phyloP scores from a whole-genome alignment of 2,329 filamentous ascomycete species.

The Colletotrichum tabaci region DNA sequence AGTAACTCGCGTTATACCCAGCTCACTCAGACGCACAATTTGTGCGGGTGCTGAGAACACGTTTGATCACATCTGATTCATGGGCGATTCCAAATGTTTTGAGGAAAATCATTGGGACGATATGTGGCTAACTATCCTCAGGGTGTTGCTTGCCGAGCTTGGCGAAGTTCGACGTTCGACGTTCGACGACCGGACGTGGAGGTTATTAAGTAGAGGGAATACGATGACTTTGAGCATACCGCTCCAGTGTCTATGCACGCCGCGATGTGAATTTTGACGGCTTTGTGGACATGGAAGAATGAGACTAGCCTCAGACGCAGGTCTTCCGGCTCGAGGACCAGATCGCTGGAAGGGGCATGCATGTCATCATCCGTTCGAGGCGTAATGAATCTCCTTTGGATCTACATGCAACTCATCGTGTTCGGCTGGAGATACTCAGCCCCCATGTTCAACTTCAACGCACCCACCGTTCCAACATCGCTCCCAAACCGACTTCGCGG shows the following conservation, averaged over 20 bases:
- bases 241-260: neutral
- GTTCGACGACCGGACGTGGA: neutral
- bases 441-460: neutral
- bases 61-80: slow-evolving; percentile 30
- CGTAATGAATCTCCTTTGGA: neutral
- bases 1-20: slow-evolving; percentile 28
- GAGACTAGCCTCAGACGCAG: too few species aligned
- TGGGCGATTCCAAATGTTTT: neutral
- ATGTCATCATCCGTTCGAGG: neutral
- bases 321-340: neutral
- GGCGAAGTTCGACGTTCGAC: neutral
- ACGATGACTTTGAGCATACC: neutral
- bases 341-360: neutral
- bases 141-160: neutral
- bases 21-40: slow-evolving; percentile 28
- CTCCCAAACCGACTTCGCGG: neutral
- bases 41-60: slow-evolving; percentile 29
- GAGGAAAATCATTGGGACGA: too few species aligned
- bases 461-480: neutral
- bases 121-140: slow-evolving; percentile 6
- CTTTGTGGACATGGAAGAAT: neutral
- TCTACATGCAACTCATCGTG: neutral
- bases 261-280: neutral
- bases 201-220: slow-evolving; percentile 4
- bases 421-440: neutral